These are phyloP conservation scores for Typha latifolia DNA, from an alignment of 176 grass and related monocot species.

Conservation along the genomic window DNA sequence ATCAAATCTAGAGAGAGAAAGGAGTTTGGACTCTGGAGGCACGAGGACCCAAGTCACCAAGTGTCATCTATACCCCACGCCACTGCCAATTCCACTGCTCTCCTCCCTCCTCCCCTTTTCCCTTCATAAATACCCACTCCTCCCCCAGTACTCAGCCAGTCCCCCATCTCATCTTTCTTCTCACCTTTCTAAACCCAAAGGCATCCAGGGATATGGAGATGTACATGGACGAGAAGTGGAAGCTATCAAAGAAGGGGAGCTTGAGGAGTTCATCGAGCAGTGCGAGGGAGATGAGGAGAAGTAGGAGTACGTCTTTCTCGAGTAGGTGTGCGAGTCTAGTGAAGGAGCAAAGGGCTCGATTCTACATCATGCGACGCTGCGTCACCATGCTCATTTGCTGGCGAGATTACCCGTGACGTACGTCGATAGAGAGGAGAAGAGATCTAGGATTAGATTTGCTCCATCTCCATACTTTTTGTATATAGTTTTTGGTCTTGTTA, in stretches of 20 bases:
- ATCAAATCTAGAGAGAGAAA: no score
- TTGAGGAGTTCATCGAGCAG: slow-evolving; percentile 43
- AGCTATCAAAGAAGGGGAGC: slow-evolving; percentile 78
- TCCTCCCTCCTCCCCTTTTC: slow-evolving; percentile 1
- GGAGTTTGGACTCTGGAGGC: no score
- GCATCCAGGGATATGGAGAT: slow-evolving; percentile 35
- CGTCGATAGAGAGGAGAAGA: slow-evolving; percentile 8
- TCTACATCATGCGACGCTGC: slow-evolving; percentile 97
- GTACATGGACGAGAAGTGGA: slow-evolving; percentile 90
- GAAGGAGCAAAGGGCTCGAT: slow-evolving; percentile 88
- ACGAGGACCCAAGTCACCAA: no score
- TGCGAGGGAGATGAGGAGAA: neutral
- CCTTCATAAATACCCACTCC: neutral
- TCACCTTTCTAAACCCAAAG: no score
- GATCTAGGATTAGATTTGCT: neutral
- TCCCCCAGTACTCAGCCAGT: neutral
- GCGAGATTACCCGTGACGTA: slow-evolving; percentile 61
- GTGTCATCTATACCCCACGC: no score
- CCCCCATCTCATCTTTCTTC: neutral
- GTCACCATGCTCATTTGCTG: slow-evolving; percentile 94
- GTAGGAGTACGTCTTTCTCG: slow-evolving; percentile 44
- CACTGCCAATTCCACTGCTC: slow-evolving; percentile 12
- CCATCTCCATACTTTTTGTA: no score
- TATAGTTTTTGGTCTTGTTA: no score
- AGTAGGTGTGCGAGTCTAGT: slow-evolving; percentile 66